These are phyloP conservation scores for Thyridium curvatum DNA, from an alignment of 2,329 filamentous ascomycete genomes.

Conservation along the genomic window DNA sequence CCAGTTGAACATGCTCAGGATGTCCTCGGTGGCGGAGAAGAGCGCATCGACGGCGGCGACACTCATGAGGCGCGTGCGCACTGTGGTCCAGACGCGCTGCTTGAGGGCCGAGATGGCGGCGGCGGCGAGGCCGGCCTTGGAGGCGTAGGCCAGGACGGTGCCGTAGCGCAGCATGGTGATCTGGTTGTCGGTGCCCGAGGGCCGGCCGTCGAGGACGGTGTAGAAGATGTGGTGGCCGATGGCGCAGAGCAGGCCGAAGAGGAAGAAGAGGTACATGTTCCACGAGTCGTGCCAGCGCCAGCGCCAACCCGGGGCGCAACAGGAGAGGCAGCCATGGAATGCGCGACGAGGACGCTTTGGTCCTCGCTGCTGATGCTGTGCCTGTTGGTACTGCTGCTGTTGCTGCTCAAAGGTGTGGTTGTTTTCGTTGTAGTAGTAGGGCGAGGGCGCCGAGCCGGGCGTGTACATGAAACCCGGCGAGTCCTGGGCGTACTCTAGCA, in stretches of 20 bases:
- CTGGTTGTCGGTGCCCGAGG: constrained; percentile 20
- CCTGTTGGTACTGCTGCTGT: no score
- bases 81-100: constrained; percentile 18
- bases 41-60: constrained; percentile 22
- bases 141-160: constrained; percentile 27
- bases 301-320: neutral
- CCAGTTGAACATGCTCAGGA: constrained; percentile 48
- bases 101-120: constrained; percentile 20
- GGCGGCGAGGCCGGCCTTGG: constrained; percentile 29
- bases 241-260: constrained; percentile 27
- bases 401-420: no score
- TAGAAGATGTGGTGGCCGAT: constrained; percentile 31
- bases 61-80: constrained; percentile 15
- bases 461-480: no score
- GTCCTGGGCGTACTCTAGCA: no score
- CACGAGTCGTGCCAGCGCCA: constrained; percentile 11
- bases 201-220: constrained; percentile 20
- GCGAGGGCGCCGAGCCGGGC: no score
- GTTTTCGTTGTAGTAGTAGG: no score
- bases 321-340: no score
- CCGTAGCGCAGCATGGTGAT: constrained; percentile 30
- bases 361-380: no score
- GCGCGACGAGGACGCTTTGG: no score
- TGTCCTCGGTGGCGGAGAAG: constrained; percentile 26
- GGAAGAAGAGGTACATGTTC: constrained; percentile 27